A percentile compares a stretch with the other conserved stretches of the same genome.
Evolutionary conservation across 805 yeast species (phyloP).

Genomic region (Candida dajiaensis): DNA sequence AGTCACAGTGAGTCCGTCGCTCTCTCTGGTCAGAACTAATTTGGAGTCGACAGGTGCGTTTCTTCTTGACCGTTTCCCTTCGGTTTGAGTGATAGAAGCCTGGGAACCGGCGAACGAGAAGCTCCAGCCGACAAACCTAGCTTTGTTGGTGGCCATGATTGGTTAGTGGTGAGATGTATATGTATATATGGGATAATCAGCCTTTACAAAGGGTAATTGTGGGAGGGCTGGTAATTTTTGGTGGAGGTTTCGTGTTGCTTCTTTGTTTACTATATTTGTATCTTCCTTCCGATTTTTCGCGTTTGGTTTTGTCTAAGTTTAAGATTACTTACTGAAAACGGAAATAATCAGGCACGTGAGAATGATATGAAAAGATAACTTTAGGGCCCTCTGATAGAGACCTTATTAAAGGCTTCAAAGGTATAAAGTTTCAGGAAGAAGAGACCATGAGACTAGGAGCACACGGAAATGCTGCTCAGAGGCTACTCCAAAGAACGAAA

Average conservation of each 20-base stretch:
- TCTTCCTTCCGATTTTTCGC: neutral
- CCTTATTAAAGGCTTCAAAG: too few relatives aligned
- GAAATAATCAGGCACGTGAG: neutral
- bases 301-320: neutral
- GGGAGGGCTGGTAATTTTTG: too few relatives aligned
- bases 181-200: too few relatives aligned
- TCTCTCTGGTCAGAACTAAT: slow-evolving; percentile 30
- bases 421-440: too few relatives aligned
- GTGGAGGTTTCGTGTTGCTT: too few relatives aligned
- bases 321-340: too few relatives aligned
- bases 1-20: slow-evolving; percentile 42
- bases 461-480: neutral
- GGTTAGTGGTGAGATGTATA: too few relatives aligned
- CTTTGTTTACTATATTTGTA: neutral
- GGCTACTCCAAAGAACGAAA: neutral
- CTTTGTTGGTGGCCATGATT: slow-evolving; percentile 17
- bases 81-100: neutral
- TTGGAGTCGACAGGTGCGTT: slow-evolving; percentile 8
- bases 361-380: too few relatives aligned
- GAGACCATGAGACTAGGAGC: neutral
- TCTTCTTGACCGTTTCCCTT: slow-evolving; percentile 8
- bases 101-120: slow-evolving; percentile 9
- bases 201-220: too few relatives aligned
- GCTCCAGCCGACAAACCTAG: slow-evolving; percentile 20
- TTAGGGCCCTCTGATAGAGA: too few relatives aligned